Base-by-base conservation (phyloP, 805 yeast genomes). In the Metschnikowia lachancei region DNA sequence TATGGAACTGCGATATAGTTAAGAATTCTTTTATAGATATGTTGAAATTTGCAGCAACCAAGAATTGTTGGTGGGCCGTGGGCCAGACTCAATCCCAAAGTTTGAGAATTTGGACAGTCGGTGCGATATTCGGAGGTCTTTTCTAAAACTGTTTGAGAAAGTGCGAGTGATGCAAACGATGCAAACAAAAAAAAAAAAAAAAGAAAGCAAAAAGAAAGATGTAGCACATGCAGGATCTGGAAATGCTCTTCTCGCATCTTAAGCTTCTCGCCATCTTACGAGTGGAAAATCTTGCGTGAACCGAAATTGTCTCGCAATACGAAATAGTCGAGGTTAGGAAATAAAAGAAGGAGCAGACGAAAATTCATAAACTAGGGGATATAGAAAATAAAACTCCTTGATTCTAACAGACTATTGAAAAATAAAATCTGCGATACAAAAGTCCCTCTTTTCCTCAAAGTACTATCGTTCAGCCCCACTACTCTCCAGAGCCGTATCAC, bases 81-180 rank as follows among this genome's bases (percentile, higher is more conserved):
- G 8, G 24, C 24, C 8, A 26, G 11, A 26, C 28, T 26, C 28
- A 9, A 26, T 26, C 12, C 28, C 11, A 26, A 3, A 26, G 28
- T 26, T 26, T 26, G 6, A 12, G 10, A 12, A 7, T 26, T 26
- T 9, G 28, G 28, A 17, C 11, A 17, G 18, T 41, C 37, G 47
- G 47, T 44, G 47, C 47, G 47, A 39, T 38, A 8, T 9, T 44
- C 40, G 47, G 47, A 39, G 31, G 40, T 12, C 18, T 29, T 19
- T 14, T 12, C 20, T 14, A 30, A 32, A 16, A 8, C 36, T 17
- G 13, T 16, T 14, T 26, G 36, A 11, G 10, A 18, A 18, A 12
- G 32, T 28, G 19, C 38, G 46, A 26, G 32, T 20, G 36, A 36
- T 9, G 38, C 22, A 37, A 17, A 4, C 14, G 5, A 20, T 20